Evolutionary conservation across 768 basidiomycete genomes (phyloP).

Genomic region (Goffeauzyma gilvescens): DNA sequence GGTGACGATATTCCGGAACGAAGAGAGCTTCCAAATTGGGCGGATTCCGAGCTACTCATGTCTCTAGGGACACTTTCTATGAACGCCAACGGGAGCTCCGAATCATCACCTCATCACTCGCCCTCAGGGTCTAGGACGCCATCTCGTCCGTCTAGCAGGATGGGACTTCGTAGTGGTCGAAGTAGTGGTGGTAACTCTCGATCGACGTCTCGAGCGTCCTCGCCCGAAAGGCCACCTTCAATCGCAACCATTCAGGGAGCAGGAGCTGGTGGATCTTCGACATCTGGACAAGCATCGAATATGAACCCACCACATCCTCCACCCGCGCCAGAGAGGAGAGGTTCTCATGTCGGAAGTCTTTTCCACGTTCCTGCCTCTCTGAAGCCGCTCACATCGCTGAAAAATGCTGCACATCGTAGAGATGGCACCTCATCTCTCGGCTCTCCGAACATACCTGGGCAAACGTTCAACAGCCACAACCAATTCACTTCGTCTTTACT

Average conservation of each 20-base stretch:
- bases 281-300: slow-evolving; percentile 33
- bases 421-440: slow-evolving; percentile 10
- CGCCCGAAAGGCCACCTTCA: slow-evolving; percentile 39
- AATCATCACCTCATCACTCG: slow-evolving; percentile 22
- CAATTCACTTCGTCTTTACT: neutral
- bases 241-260: neutral
- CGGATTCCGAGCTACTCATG: slow-evolving; percentile 65
- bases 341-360: slow-evolving; percentile 10
- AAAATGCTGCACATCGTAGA: too few relatives aligned
- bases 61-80: slow-evolving; percentile 38
- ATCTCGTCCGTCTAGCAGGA: slow-evolving; percentile 29
- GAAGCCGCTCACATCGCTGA: slow-evolving; percentile 20
- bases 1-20: slow-evolving; percentile 22
- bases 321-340: slow-evolving; percentile 29
- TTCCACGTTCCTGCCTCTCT: slow-evolving; percentile 24
- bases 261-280: slow-evolving; percentile 5
- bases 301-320: too few relatives aligned
- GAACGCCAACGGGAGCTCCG: slow-evolving; percentile 4
- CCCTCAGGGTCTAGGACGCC: slow-evolving; percentile 27
- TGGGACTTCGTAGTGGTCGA: slow-evolving; percentile 21
- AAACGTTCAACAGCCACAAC: neutral
- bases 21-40: slow-evolving; percentile 41
- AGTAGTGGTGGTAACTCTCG: slow-evolving; percentile 30
- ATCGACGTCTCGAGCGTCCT: slow-evolving; percentile 37
- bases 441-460: slow-evolving; percentile 1